Conservation (phyloP, 768 basidiomycete genomes). For the Boletus coccyginus region DNA sequence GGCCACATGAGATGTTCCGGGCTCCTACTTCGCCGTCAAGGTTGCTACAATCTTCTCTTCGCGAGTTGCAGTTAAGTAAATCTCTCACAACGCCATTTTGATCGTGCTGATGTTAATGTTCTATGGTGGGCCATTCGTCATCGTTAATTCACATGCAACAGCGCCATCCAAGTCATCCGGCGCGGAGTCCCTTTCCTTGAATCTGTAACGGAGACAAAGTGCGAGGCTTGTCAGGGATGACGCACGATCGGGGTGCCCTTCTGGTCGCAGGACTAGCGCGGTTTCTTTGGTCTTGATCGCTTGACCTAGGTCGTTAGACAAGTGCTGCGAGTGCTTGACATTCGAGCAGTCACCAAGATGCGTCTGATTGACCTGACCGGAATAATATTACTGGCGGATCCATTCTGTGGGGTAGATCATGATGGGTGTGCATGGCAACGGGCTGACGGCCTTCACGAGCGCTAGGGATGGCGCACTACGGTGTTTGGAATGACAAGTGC, state of each 20-base stretch:
- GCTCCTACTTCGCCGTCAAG: not conserved
- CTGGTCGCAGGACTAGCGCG: slow-evolving; percentile 1
- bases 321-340: slow-evolving; percentile 41
- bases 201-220: slow-evolving; percentile 1
- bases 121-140: not conserved
- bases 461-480: slow-evolving; percentile 79
- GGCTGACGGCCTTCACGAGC: slow-evolving; percentile 82
- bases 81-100: not conserved
- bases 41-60: too few species aligned
- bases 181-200: not conserved
- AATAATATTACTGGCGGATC: not conserved
- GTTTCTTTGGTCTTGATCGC: slow-evolving; percentile 6
- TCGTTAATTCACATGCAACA: not conserved
- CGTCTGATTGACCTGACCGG: not conserved
- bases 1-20: too few species aligned
- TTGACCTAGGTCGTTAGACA: not conserved
- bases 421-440: slow-evolving; percentile 95
- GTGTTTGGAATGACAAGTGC: slow-evolving; percentile 77
- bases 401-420: slow-evolving; percentile 58
- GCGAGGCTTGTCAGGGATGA: slow-evolving; percentile 2
- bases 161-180: not conserved
- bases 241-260: not conserved
- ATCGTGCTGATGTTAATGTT: not conserved
- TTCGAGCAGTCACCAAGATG: not conserved
- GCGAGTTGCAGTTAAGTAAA: not conserved